phyloP scores from a whole-genome alignment of 2,329 filamentous ascomycete genomes.

The Cryphonectria naterciae region DNA sequence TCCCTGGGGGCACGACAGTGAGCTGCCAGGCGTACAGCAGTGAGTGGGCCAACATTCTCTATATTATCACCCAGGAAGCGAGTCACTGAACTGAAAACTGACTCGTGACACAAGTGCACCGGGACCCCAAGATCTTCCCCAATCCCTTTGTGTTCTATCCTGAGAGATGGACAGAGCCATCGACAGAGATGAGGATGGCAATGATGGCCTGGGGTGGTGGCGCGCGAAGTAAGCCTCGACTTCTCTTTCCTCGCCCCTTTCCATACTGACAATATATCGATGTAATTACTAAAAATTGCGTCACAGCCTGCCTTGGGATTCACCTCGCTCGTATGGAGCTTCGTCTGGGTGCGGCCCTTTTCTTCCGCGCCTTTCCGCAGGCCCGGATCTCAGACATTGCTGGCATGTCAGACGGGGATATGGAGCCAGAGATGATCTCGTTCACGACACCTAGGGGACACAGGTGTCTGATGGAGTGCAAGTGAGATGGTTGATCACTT shows the following conservation, averaged over 20 bases:
- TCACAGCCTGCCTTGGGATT: slow-evolving; percentile 52
- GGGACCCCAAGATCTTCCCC: slow-evolving; percentile 45
- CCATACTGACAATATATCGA: background rate
- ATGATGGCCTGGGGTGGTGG: slow-evolving; percentile 38
- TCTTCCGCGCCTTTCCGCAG: slow-evolving; percentile 46
- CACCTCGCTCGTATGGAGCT: slow-evolving; percentile 60
- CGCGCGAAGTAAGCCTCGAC: slow-evolving; percentile 32
- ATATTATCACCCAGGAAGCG: no score
- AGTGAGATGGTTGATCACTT: background rate
- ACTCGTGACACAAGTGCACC: slow-evolving; percentile 41
- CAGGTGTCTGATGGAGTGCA: slow-evolving; percentile 22
- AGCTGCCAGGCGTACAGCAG: slow-evolving; percentile 48
- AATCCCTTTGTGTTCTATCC: slow-evolving; percentile 44
- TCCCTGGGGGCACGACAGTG: slow-evolving; percentile 47
- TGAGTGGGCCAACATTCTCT: background rate
- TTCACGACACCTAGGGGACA: slow-evolving; percentile 22
- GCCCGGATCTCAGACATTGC: slow-evolving; percentile 35
- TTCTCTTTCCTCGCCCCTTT: no score
- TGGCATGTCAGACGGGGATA: slow-evolving; percentile 38
- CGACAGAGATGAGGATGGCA: slow-evolving; percentile 35
- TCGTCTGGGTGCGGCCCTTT: slow-evolving; percentile 50
- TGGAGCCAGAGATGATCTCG: slow-evolving; percentile 31
- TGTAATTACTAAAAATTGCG: background rate
- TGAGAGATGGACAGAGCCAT: slow-evolving; percentile 42
- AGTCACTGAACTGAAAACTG: background rate